These are phyloP conservation scores for Calonectria hawksworthii DNA, from an alignment of 2,329 filamentous ascomycete species.

Conservation along the genomic window DNA sequence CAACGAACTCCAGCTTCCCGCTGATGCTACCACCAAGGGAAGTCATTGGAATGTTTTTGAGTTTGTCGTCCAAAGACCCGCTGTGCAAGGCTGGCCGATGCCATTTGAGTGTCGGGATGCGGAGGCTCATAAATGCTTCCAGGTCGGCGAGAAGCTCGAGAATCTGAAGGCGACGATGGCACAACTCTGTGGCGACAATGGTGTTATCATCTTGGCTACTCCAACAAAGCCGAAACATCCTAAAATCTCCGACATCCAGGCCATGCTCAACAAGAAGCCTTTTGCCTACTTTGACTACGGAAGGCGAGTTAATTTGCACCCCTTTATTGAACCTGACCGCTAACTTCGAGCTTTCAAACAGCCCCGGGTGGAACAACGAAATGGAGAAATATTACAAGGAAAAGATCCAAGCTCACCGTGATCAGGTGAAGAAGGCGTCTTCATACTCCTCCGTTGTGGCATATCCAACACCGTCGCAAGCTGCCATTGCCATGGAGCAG, in stretches of 20 bases:
- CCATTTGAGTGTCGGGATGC: not conserved
- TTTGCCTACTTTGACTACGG: not conserved
- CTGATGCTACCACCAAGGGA: not conserved
- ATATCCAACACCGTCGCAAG: not conserved
- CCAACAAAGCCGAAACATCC: not conserved
- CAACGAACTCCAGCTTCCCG: not conserved
- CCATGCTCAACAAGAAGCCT: not conserved
- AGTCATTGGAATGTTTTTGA: not conserved
- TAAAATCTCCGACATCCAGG: not conserved
- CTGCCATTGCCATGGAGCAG: not conserved
- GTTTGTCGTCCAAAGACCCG: not conserved
- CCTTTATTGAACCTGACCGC: not conserved
- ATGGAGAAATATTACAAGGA: not conserved
- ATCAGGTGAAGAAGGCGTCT: not conserved
- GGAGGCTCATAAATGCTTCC: not conserved
- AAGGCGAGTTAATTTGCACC: not conserved
- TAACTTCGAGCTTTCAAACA: not conserved
- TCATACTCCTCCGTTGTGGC: not conserved
- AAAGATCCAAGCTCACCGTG: not conserved
- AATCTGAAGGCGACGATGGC: not conserved
- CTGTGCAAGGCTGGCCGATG: not conserved
- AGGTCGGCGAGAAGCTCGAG: not conserved
- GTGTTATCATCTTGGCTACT: not conserved
- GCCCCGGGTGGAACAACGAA: not conserved
- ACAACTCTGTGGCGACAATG: not conserved